Evolutionary conservation across 1,139 yeast genomes (phyloP).

Genomic region (Kurtzmaniella quercitrusa): DNA sequence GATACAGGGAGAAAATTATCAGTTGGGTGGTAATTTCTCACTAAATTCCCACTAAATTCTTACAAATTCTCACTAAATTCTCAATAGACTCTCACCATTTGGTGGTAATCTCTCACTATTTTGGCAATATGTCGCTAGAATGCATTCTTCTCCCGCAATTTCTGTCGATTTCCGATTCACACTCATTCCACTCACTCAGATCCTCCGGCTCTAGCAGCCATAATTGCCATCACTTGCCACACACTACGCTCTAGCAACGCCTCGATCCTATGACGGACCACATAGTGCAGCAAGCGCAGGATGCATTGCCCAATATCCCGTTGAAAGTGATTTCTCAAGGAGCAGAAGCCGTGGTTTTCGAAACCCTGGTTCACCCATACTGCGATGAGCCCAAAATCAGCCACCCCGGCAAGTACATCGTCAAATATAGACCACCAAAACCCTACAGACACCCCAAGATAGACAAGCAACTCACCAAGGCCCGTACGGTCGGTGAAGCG

Average conservation of each 20-base stretch:
- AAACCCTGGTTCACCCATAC: conserved; percentile 67
- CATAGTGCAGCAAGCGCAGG: conserved; percentile 36
- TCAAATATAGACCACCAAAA: conserved; percentile 86
- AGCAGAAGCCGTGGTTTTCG: conserved; percentile 88
- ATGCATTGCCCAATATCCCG: conserved; percentile 44
- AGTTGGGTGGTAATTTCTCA: no score
- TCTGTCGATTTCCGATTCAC: no score
- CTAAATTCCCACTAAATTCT: no score
- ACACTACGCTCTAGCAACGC: neutral
- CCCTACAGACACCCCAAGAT: conserved; percentile 83
- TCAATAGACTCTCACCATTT: no score
- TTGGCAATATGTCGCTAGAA: no score
- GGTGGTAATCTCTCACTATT: no score
- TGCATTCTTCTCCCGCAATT: no score
- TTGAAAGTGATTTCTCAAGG: conserved; percentile 73
- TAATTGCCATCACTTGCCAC: no score
- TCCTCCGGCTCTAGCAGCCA: neutral
- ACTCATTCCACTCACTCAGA: neutral
- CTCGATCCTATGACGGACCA: conserved; percentile 36
- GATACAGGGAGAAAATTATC: no score
- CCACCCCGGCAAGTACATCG: conserved; percentile 42
- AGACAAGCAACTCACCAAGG: conserved; percentile 71
- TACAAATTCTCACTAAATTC: no score
- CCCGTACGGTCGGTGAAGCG: conserved; percentile 81
- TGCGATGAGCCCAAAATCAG: conserved; percentile 16